Evolutionary conservation across 192 early-diverging fungal species (phyloP).

Genomic region (Backusella macrospora): DNA sequence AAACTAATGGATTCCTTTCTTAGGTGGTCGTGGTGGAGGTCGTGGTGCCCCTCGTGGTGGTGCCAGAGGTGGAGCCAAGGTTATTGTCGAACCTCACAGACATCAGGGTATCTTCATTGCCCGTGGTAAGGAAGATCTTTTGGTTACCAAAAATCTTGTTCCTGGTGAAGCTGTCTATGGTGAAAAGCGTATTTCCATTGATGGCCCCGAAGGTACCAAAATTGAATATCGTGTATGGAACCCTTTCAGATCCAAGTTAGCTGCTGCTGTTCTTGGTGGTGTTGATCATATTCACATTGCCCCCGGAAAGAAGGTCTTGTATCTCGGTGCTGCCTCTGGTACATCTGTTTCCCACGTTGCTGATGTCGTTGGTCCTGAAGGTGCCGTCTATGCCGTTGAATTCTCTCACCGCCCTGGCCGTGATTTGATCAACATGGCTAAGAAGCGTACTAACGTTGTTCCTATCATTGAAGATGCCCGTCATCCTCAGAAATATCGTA

Average conservation of each 20-base stretch:
- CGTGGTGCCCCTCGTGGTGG: conserved; percentile 72
- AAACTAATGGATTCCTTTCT: too few species aligned
- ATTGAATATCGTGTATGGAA: conserved; percentile 99
- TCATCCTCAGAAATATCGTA: conserved; percentile 99
- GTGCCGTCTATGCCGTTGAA: conserved; percentile 98
- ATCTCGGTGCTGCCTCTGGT: conserved; percentile 94
- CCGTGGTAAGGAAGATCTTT: conserved; percentile 97
- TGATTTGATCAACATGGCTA: conserved; percentile 99
- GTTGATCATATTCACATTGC: conserved; percentile 93
- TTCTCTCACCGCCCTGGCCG: conserved; percentile 99
- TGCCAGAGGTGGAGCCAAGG: conserved; percentile 90
- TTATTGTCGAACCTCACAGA: conserved; percentile 96
- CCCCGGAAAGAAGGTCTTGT: conserved; percentile 96
- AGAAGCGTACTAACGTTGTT: conserved; percentile 99
- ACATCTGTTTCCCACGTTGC: conserved; percentile 97
- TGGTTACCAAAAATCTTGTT: conserved; percentile 98
- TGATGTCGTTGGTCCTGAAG: conserved; percentile 94
- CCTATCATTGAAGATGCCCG: conserved; percentile 99
- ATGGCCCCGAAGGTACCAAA: conserved; percentile 94
- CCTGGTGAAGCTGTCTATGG: conserved; percentile 97
- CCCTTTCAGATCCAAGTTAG: conserved; percentile 98
- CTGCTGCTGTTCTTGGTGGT: conserved; percentile 96
- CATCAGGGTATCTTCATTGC: conserved; percentile 96
- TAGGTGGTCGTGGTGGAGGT: conserved; percentile 45
- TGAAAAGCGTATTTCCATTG: conserved; percentile 97